Percentiles rank a stretch among this genome's conserved stretches.
Evolutionary conservation across 192 early-diverging fungal genomes (phyloP).

Genomic region (Lobulomyces angularis): DNA sequence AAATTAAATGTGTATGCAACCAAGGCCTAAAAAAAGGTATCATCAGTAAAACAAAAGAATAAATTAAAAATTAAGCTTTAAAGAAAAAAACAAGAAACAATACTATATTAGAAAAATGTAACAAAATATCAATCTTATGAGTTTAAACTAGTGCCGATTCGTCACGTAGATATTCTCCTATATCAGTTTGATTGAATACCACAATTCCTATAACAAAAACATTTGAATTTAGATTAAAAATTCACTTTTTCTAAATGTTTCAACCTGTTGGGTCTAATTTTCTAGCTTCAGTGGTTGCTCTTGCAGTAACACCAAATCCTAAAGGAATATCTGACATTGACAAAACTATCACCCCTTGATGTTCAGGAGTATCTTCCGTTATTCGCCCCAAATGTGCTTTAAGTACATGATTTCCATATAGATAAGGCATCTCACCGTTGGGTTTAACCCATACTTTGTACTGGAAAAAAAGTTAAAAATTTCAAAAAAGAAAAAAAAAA

Average conservation of each 20-base stretch:
- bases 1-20: too few relatives aligned
- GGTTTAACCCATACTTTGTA: constrained; percentile 99
- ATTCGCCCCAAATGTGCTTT: constrained; percentile 95
- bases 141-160: too few relatives aligned
- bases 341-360: constrained; percentile 90
- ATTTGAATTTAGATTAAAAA: too few relatives aligned
- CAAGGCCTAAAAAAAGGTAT: too few relatives aligned
- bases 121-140: too few relatives aligned
- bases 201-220: too few relatives aligned
- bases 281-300: constrained; percentile 79
- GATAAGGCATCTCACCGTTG: constrained; percentile 96
- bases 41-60: too few relatives aligned
- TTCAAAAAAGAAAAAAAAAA: constrained; percentile 5
- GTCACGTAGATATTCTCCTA: constrained; percentile 84
- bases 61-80: too few relatives aligned
- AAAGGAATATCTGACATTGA: constrained; percentile 89
- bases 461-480: constrained; percentile 28
- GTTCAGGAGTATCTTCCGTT: constrained; percentile 96
- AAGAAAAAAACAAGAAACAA: too few relatives aligned
- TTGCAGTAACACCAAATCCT: constrained; percentile 93
- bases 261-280: constrained; percentile 88
- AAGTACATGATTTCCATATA: constrained; percentile 95
- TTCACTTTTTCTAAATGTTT: too few relatives aligned
- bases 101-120: too few relatives aligned
- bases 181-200: constrained; percentile 95